Percentiles rank a stretch among this genome's conserved stretches.
These are phyloP conservation scores for Botryotinia narcissicola DNA, from an alignment of 2,329 filamentous ascomycete species.

Conservation along the genomic window DNA sequence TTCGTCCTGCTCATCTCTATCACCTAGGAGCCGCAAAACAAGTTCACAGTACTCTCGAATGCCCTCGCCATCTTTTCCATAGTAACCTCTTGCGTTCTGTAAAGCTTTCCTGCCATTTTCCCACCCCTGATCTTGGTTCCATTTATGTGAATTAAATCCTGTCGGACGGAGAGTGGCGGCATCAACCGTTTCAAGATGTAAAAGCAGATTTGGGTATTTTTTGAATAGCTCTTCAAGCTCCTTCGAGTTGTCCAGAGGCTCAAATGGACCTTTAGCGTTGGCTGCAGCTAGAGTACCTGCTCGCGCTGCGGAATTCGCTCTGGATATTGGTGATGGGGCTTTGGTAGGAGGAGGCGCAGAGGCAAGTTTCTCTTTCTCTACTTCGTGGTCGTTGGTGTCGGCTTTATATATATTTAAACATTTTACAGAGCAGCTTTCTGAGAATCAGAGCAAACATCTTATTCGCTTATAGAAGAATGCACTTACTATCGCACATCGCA, in stretches of 20 bases:
- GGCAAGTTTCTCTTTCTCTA: constrained; percentile 3
- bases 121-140: constrained; percentile 59
- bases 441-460: neutral
- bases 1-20: constrained; percentile 31
- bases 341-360: constrained; percentile 24
- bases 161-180: constrained; percentile 49
- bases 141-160: constrained; percentile 35
- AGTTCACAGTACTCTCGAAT: constrained; percentile 60
- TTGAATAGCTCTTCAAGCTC: constrained; percentile 52
- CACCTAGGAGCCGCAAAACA: constrained; percentile 49
- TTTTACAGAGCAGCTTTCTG: constrained; percentile 54
- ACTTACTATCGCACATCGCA: constrained; percentile 59
- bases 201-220: constrained; percentile 51
- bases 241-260: constrained; percentile 50
- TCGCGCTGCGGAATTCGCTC: neutral
- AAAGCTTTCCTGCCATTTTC: constrained; percentile 55
- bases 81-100: constrained; percentile 48
- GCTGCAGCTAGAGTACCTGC: constrained; percentile 33
- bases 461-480: neutral
- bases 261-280: constrained; percentile 46
- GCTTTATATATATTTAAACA: constrained; percentile 54
- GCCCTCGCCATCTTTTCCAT: constrained; percentile 56
- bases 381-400: constrained; percentile 24
- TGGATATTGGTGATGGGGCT: constrained; percentile 15
- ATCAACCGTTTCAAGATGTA: constrained; percentile 50